Conservation (phyloP, 257 asterid species). For the Solanum arcanum region DNA sequence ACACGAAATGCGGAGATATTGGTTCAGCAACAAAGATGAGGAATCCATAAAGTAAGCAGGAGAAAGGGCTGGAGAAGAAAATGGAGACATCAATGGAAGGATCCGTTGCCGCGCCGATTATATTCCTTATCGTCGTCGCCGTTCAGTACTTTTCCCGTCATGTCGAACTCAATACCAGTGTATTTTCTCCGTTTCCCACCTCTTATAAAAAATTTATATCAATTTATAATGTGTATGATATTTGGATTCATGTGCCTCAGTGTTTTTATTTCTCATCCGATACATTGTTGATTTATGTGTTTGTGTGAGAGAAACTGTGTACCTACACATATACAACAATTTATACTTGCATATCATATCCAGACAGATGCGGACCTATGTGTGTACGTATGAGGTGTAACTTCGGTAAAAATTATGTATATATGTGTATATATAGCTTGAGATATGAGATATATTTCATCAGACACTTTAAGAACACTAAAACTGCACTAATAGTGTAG, state of each 20-base stretch:
- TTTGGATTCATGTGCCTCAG: background rate
- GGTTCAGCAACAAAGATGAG: background rate
- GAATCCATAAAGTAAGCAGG: background rate
- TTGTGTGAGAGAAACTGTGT: background rate
- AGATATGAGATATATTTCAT: background rate
- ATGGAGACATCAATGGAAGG: conserved; percentile 45
- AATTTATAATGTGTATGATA: background rate
- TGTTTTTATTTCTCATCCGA: background rate
- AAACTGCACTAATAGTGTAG: background rate
- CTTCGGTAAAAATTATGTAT: background rate
- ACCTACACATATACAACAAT: background rate
- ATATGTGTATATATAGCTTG: background rate
- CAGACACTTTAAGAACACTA: background rate
- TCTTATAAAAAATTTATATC: background rate
- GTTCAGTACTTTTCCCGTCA: conserved; percentile 49
- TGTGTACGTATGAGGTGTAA: background rate
- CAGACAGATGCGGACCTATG: background rate
- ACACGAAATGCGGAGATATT: background rate
- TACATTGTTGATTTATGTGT: background rate
- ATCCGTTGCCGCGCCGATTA: conserved; percentile 59
- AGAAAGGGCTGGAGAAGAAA: background rate
- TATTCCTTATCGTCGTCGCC: conserved; percentile 49
- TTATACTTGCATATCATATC: background rate
- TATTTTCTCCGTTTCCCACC: background rate
- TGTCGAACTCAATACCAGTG: conserved; percentile 51